Conservation (phyloP, 108 stramenopile genomes). For the Aurantiochytrium sp. region DNA sequence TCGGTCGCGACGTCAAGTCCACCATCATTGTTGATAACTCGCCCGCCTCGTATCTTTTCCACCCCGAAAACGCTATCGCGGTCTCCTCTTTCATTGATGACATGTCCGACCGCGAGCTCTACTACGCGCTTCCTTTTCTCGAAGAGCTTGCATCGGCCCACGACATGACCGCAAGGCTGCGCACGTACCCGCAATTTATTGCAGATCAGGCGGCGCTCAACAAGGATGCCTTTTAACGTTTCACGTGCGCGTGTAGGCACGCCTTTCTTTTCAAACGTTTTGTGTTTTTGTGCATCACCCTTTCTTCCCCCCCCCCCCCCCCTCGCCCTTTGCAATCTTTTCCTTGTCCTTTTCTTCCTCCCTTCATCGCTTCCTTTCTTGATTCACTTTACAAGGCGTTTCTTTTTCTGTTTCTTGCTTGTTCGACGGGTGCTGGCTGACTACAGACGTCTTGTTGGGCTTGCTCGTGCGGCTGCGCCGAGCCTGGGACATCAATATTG, state of each 20-base stretch:
- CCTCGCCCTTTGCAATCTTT: neutral
- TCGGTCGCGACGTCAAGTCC: slow-evolving; percentile 72
- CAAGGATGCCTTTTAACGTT: neutral
- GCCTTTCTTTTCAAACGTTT: too few relatives aligned
- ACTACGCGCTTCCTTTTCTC: slow-evolving; percentile 82
- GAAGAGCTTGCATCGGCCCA: slow-evolving; percentile 61
- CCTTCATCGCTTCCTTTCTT: neutral
- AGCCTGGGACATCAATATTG: too few relatives aligned
- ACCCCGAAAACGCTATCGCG: slow-evolving; percentile 96
- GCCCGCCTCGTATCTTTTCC: slow-evolving; percentile 87
- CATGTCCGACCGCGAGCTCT: slow-evolving; percentile 76
- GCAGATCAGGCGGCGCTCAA: neutral
- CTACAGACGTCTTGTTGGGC: too few relatives aligned
- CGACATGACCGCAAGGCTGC: slow-evolving; percentile 51
- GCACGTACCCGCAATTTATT: neutral
- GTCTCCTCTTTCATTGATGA: slow-evolving; percentile 92
- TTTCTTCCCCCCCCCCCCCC: too few relatives aligned
- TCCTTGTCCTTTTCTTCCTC: neutral
- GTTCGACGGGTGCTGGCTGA: neutral
- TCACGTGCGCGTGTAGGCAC: too few relatives aligned
- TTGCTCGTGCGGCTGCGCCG: too few relatives aligned
- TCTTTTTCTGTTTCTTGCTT: neutral
- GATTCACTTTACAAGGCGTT: neutral
- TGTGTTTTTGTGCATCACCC: too few relatives aligned
- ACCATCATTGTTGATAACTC: slow-evolving; percentile 96